phyloP scores from a whole-genome alignment of 768 basidiomycete genomes.

The Cyathus striatus region DNA sequence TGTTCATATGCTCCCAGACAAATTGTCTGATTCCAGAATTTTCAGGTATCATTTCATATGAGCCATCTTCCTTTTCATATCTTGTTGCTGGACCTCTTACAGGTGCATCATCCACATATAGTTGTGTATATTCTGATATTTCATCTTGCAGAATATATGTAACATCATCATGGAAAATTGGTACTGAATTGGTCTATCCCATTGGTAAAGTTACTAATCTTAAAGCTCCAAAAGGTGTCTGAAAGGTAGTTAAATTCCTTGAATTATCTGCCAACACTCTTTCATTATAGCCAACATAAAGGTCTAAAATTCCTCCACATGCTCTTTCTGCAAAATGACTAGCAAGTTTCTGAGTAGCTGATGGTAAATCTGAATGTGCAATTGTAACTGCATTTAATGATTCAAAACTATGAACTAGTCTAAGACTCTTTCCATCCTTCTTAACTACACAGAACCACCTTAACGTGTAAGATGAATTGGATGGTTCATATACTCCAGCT shows the following conservation, averaged over 20 bases:
- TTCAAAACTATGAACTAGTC: constrained; percentile 30
- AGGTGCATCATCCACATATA: neutral
- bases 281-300: constrained; percentile 32
- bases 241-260: constrained; percentile 34
- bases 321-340: constrained; percentile 25
- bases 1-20: constrained; percentile 11
- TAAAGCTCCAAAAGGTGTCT: constrained; percentile 23
- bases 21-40: constrained; percentile 9
- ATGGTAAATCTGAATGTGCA: constrained; percentile 26
- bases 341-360: constrained; percentile 22
- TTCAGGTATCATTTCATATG: constrained; percentile 6
- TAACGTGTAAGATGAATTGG: constrained; percentile 29
- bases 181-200: constrained; percentile 18
- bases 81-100: constrained; percentile 7
- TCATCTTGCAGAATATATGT: constrained; percentile 7
- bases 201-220: constrained; percentile 27
- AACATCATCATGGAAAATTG: constrained; percentile 12
- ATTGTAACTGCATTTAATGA: constrained; percentile 32
- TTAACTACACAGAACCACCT: constrained; percentile 36
- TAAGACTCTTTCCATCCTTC: constrained; percentile 28
- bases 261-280: constrained; percentile 18
- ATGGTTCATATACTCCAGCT: constrained; percentile 33
- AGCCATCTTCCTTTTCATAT: constrained; percentile 8
- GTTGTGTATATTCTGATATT: constrained; percentile 6
- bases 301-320: constrained; percentile 24